Evolutionary conservation across 2,329 filamentous ascomycete genomes (phyloP).

Genomic region (Exophiala sp.): DNA sequence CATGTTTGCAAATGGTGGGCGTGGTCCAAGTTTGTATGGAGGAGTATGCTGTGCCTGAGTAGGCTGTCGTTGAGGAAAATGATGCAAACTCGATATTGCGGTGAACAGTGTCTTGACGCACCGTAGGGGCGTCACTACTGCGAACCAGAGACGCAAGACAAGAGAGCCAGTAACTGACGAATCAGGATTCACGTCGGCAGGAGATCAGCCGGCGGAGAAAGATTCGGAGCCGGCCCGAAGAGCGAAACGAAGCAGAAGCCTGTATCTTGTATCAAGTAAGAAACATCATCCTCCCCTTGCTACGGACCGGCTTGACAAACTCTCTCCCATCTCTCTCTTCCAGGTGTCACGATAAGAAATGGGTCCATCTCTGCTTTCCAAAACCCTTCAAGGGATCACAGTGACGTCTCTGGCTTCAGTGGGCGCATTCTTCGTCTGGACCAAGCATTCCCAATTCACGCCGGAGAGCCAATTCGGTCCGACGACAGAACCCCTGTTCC

Average conservation of each 20-base stretch:
- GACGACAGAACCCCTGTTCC: conserved; percentile 57
- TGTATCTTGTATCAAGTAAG: not conserved
- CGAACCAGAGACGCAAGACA: too few relatives aligned
- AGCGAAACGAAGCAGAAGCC: not conserved
- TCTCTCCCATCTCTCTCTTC: not conserved
- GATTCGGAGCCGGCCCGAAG: not conserved
- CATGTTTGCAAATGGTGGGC: conserved; percentile 12
- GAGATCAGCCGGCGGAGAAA: not conserved
- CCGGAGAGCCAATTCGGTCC: conserved; percentile 51
- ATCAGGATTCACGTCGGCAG: not conserved
- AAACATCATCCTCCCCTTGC: not conserved
- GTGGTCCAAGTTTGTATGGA: not conserved
- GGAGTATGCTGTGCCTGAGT: not conserved
- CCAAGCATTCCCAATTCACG: conserved; percentile 50
- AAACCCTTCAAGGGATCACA: conserved; percentile 40
- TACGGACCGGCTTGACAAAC: not conserved
- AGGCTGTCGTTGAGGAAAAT: not conserved
- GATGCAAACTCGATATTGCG: conserved; percentile 11
- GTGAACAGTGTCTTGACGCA: not conserved
- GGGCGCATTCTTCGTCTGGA: conserved; percentile 48
- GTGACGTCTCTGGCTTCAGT: conserved; percentile 46
- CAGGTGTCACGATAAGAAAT: not conserved
- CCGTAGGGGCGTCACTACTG: not conserved
- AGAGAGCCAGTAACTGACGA: too few relatives aligned
- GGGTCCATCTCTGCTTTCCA: conserved; percentile 17